Base-by-base conservation (phyloP, 1,139 yeast genomes). In the Yamadazyma oceani region DNA sequence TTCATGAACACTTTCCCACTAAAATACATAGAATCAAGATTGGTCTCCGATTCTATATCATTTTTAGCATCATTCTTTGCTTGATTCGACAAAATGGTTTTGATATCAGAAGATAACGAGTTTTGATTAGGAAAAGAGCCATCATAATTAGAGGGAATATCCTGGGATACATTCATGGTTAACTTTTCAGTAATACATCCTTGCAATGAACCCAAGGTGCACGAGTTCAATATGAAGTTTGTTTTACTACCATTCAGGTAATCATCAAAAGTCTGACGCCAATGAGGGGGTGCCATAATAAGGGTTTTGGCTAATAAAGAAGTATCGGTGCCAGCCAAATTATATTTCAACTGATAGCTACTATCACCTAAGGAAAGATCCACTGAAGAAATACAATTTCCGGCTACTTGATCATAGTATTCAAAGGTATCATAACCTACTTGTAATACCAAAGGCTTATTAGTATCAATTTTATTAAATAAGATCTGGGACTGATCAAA, bases 281-380 rank as follows among this genome's bases (percentile, higher is more conserved):
- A 87, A 57, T 85, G 92, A 19, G 87, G 85, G 35, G 82, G 68
- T 6, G 85, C 83, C 55, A 77, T 83, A 3, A 82, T 59, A 33
- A 82, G 58, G 3, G 82, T 67, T 4, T 56, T 53, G 2, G 76
- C 76, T 14, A 70, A 58, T 9, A 63, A 54, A 5, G 83, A 75
- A 1, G 55, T 36, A 25, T 89, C 88, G 1, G 55, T 36, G 24
- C 89, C 88, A 22, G 51, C 51, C 24, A 76, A 67, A 6, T 58
- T 43, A 57, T 82, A 82, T 16, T 53, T 55, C 44, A 82, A 69
- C 17, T 66, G 53, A 55, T 80, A 82, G 9, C 66, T 59, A 1
- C 75, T 80, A 2, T 60, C 48, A 13, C 46, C 43, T 6, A 55
- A 48, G 23, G 42, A 32, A n/a, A 54, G 38, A 9, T 42, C 27